phyloP scores from a whole-genome alignment of 176 grass and related monocot species.

The Juncus effusus region DNA sequence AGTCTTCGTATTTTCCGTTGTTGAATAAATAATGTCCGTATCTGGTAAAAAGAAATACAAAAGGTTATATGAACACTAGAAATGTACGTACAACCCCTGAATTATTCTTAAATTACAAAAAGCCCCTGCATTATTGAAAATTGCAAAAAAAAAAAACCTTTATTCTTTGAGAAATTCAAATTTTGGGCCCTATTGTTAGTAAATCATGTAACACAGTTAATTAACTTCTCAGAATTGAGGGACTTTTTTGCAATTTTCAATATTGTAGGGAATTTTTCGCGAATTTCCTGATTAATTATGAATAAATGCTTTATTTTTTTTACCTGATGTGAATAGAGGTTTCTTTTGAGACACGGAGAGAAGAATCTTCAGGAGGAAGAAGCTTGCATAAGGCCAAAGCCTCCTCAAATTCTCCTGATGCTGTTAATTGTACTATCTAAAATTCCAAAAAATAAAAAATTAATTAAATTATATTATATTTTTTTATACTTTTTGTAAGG shows the following conservation, averaged over 20 bases:
- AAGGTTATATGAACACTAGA: not conserved
- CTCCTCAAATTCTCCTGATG: constrained; percentile 97
- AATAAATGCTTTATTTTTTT: too few species aligned
- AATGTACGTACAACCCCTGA: not conserved
- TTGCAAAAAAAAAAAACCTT: too few species aligned
- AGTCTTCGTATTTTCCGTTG: constrained; percentile 85
- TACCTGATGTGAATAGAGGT: constrained; percentile 98
- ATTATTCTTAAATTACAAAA: too few species aligned
- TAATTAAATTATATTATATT: not conserved
- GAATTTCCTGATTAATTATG: too few species aligned
- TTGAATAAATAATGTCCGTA: constrained; percentile 94
- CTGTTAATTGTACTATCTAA: constrained; percentile 97
- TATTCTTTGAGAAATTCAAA: too few species aligned
- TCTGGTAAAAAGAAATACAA: constrained; percentile 39
- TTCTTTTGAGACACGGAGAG: constrained; percentile 87
- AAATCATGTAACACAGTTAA: too few species aligned
- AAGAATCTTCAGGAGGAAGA: constrained; percentile 96
- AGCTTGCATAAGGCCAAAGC: constrained; percentile 90
- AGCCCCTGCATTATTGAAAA: too few species aligned
- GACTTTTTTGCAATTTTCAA: too few species aligned
- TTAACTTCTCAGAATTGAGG: too few species aligned
- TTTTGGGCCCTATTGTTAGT: too few species aligned
- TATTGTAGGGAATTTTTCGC: too few species aligned
- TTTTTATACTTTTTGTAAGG: not conserved
- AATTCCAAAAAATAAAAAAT: constrained; percentile 27